Evolutionary conservation across 2,329 filamentous ascomycete genomes (phyloP).

Genomic region (Colletotrichum siamense): DNA sequence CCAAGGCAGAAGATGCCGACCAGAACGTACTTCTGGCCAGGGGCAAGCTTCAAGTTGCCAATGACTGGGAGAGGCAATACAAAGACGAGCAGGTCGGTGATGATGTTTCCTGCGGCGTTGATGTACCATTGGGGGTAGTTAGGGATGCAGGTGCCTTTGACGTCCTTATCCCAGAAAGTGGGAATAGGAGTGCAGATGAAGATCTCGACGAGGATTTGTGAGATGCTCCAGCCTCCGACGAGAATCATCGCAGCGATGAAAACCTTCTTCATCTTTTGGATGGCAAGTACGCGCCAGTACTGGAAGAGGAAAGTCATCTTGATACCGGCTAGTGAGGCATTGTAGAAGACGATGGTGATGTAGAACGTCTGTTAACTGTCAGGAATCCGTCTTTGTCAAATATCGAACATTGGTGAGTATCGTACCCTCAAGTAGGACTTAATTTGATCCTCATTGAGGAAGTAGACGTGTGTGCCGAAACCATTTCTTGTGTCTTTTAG

Average conservation of each 20-base stretch:
- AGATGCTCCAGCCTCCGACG: slow-evolving; percentile 30
- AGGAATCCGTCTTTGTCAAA: not conserved
- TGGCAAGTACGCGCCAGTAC: slow-evolving; percentile 38
- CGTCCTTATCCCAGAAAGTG: slow-evolving; percentile 29
- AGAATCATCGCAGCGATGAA: slow-evolving; percentile 30
- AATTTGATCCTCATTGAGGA: not conserved
- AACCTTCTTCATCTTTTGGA: slow-evolving; percentile 31
- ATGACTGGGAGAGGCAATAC: slow-evolving; percentile 24
- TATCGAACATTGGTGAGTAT: not conserved
- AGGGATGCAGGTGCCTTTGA: slow-evolving; percentile 26
- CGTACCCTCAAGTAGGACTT: slow-evolving; percentile 11
- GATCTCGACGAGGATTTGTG: slow-evolving; percentile 29
- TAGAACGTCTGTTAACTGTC: slow-evolving; percentile 30
- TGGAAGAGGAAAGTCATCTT: slow-evolving; percentile 42
- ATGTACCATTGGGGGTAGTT: slow-evolving; percentile 27
- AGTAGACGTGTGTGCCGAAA: slow-evolving; percentile 23
- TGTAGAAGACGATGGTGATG: slow-evolving; percentile 36
- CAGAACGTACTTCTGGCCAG: slow-evolving; percentile 24
- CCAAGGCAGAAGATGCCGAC: slow-evolving; percentile 28
- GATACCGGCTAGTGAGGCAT: slow-evolving; percentile 30
- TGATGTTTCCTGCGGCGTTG: slow-evolving; percentile 28
- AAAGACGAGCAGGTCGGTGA: slow-evolving; percentile 23
- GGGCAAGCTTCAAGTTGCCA: slow-evolving; percentile 8
- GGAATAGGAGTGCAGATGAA: slow-evolving; percentile 31
- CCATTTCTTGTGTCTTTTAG: slow-evolving; percentile 13